These are phyloP conservation scores for Pythium guiyangense DNA, from an alignment of 352 stramenopile species.

Conservation along the genomic window DNA sequence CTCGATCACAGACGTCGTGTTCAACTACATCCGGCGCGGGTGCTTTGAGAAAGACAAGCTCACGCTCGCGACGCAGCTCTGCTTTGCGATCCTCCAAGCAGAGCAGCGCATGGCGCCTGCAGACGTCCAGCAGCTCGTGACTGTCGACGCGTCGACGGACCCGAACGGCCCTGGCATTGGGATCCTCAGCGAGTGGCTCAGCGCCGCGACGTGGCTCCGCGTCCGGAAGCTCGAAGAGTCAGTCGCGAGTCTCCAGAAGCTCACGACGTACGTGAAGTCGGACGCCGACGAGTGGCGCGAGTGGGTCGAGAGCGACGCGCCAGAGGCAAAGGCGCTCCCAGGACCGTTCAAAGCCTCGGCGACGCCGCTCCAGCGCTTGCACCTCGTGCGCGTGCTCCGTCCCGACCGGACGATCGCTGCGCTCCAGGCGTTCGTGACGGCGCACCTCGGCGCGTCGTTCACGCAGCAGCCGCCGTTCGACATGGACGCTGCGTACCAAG, in stretches of 20 bases:
- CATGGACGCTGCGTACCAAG: slow-evolving; percentile 81
- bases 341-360: slow-evolving; percentile 61
- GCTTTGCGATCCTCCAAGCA: slow-evolving; percentile 87
- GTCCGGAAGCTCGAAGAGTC: slow-evolving; percentile 88
- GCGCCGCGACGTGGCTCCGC: slow-evolving; percentile 81
- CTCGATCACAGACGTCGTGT: slow-evolving; percentile 86
- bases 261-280: slow-evolving; percentile 92
- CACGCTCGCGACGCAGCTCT: slow-evolving; percentile 89
- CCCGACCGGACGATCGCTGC: slow-evolving; percentile 81
- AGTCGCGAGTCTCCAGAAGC: slow-evolving; percentile 84
- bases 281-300: slow-evolving; percentile 95
- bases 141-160: slow-evolving; percentile 31
- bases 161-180: slow-evolving; percentile 69
- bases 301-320: slow-evolving; percentile 92
- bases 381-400: slow-evolving; percentile 76
- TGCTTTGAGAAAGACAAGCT: slow-evolving; percentile 94
- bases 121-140: slow-evolving; percentile 82
- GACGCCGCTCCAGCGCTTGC: slow-evolving; percentile 58
- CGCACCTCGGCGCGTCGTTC: slow-evolving; percentile 51
- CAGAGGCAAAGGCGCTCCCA: slow-evolving; percentile 86
- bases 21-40: slow-evolving; percentile 93
- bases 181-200: slow-evolving; percentile 91
- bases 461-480: slow-evolving; percentile 88
- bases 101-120: slow-evolving; percentile 51
- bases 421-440: slow-evolving; percentile 54